phyloP scores from a whole-genome alignment of 441 rosid species.

The Euphorbia schlechtendalii region DNA sequence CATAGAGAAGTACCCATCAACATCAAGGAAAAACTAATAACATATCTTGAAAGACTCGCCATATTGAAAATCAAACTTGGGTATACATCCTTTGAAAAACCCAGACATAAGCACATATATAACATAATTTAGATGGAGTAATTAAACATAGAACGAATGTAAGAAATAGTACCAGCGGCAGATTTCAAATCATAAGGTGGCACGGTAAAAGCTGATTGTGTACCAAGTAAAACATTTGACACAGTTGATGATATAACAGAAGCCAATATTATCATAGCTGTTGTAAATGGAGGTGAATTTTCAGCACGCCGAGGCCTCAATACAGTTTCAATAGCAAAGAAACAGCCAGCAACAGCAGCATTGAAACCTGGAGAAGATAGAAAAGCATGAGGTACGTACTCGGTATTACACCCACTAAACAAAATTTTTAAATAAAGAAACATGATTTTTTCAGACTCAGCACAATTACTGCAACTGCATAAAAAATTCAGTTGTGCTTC shows the following conservation, averaged over 20 bases:
- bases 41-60: neutral
- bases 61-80: neutral
- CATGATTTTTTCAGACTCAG: conserved; percentile 1
- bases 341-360: conserved; percentile 97
- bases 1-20: neutral
- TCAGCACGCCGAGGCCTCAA: conserved; percentile 90
- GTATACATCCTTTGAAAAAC: neutral
- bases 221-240: conserved; percentile 81
- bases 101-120: neutral
- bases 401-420: neutral
- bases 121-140: neutral
- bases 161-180: conserved; percentile 66
- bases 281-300: conserved; percentile 94
- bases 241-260: conserved; percentile 93
- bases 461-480: neutral
- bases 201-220: conserved; percentile 90
- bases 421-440: neutral
- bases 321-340: conserved; percentile 93
- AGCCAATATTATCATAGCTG: conserved; percentile 96
- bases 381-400: conserved; percentile 1
- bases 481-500: neutral
- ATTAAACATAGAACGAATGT: conserved; percentile 1
- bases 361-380: conserved; percentile 62
- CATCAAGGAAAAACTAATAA: neutral
- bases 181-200: conserved; percentile 91